Percentiles rank a stretch among this genome's conserved stretches.
Evolutionary conservation across 2,329 filamentous ascomycete genomes (phyloP).

Genomic region (Penicillium psychrosexuale): DNA sequence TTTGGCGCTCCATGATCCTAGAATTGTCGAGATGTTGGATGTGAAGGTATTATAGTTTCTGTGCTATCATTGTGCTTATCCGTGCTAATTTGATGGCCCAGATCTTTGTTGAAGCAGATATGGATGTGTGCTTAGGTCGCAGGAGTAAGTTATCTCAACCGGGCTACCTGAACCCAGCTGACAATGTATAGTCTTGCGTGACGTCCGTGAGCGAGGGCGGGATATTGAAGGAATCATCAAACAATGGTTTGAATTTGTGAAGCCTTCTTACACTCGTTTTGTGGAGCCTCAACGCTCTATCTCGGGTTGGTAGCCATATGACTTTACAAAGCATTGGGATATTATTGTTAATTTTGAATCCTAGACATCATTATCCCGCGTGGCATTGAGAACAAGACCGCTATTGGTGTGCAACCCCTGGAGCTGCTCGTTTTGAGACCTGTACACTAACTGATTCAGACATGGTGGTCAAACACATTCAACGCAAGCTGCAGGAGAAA

Average conservation of each 20-base stretch:
- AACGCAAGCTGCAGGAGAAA: conserved; percentile 81
- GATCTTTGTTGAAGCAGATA: conserved; percentile 96
- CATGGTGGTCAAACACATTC: conserved; percentile 93
- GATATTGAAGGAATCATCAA: conserved; percentile 96
- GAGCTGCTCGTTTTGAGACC: not conserved
- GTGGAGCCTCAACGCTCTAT: conserved; percentile 89
- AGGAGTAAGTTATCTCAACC: conserved; percentile 59
- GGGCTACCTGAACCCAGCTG: conserved; percentile 11
- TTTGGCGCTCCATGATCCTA: conserved; percentile 83
- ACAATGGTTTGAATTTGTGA: conserved; percentile 95
- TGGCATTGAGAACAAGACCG: conserved; percentile 90
- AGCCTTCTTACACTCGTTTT: conserved; percentile 92
- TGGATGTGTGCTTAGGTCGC: conserved; percentile 86
- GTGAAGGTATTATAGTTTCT: conserved; percentile 64
- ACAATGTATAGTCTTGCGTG: conserved; percentile 66
- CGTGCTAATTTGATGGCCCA: conserved; percentile 22
- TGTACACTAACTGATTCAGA: conserved; percentile 46
- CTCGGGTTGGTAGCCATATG: conserved; percentile 55
- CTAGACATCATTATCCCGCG: conserved; percentile 88
- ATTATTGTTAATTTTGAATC: conserved; percentile 13
- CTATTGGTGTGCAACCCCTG: conserved; percentile 56
- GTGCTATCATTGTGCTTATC: not conserved
- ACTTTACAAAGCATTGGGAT: not conserved
- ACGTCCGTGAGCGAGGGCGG: conserved; percentile 82
- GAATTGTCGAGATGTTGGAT: conserved; percentile 82